These are phyloP conservation scores for Cordyceps cicadae DNA, from an alignment of 2,329 filamentous ascomycete genomes.

Conservation along the genomic window DNA sequence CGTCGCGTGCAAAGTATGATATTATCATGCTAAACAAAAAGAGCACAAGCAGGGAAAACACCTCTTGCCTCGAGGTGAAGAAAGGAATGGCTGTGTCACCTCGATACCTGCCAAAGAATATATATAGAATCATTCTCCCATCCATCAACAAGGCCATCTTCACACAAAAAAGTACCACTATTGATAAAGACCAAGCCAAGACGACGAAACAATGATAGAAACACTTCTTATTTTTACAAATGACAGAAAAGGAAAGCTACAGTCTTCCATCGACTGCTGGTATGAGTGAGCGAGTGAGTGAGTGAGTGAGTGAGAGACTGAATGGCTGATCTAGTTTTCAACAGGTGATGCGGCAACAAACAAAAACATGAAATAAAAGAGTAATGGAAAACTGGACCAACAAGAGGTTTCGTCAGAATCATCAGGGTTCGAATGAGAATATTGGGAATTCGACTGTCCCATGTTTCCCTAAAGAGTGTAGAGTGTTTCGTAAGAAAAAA, in stretches of 20 bases:
- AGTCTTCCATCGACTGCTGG: neutral
- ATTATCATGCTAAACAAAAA: constrained; percentile 10
- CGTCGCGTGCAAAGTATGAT: neutral
- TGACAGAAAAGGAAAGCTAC: constrained; percentile 3
- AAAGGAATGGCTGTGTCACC: neutral
- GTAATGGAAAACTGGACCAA: constrained; percentile 5
- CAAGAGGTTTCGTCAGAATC: constrained; percentile 10
- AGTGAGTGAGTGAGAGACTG: constrained; percentile 1
- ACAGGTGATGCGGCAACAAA: neutral
- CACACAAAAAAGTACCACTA: neutral
- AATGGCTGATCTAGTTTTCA: neutral
- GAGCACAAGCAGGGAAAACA: neutral
- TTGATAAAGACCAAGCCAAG: neutral
- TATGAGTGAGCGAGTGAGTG: constrained; percentile 1
- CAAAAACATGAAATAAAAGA: constrained; percentile 1
- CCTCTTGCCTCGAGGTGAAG: neutral
- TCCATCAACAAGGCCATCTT: neutral
- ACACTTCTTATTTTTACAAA: neutral
- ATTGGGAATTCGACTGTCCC: neutral
- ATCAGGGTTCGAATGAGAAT: constrained; percentile 7
- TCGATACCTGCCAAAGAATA: neutral
- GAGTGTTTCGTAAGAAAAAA: constrained; percentile 7
- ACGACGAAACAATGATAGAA: neutral
- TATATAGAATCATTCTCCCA: neutral
- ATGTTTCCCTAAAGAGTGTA: constrained; percentile 11